These are phyloP conservation scores for Mortierella sp. DNA, from an alignment of 371 early-diverging fungal genomes.

Conservation along the genomic window DNA sequence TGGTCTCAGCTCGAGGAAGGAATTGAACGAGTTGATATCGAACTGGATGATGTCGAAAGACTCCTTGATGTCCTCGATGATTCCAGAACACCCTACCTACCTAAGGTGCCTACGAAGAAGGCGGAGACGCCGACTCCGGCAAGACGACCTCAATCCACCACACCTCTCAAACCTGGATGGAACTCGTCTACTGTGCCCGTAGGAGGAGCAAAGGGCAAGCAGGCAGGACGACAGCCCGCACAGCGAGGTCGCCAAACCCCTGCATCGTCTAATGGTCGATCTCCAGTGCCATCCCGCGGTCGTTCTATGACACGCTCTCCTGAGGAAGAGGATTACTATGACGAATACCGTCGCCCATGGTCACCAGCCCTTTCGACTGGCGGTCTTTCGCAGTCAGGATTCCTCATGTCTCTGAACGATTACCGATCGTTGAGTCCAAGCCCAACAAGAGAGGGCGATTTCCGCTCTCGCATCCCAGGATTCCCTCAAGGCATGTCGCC, in stretches of 20 bases:
- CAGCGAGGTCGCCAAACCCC: conserved; percentile 33
- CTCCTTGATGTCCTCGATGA: conserved; percentile 49
- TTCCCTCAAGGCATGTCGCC: conserved; percentile 26
- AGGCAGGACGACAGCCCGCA: conserved; percentile 6
- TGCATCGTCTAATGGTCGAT: conserved; percentile 15
- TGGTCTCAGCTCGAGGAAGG: conserved; percentile 63
- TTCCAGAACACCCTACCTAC: conserved; percentile 44
- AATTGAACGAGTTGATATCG: conserved; percentile 61
- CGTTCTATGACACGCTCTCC: conserved; percentile 31
- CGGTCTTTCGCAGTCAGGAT: conserved; percentile 26
- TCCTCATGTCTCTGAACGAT: conserved; percentile 27
- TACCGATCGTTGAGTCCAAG: conserved; percentile 48
- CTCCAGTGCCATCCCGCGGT: conserved; percentile 27
- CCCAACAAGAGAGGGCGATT: conserved; percentile 14
- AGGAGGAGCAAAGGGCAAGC: conserved; percentile 16
- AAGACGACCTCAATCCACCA: conserved; percentile 4
- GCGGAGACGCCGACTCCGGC: conserved; percentile 15
- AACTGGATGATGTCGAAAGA: conserved; percentile 61
- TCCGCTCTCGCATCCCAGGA: conserved; percentile 42
- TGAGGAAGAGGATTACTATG: conserved; percentile 11
- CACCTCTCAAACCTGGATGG: conserved; percentile 34
- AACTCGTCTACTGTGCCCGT: conserved; percentile 14
- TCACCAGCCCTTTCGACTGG: conserved; percentile 44
- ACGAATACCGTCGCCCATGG: too few relatives aligned
- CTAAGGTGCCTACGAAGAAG: conserved; percentile 51